Base-by-base conservation (phyloP, 1,284 basidiomycete species). In the Somion occarium region DNA sequence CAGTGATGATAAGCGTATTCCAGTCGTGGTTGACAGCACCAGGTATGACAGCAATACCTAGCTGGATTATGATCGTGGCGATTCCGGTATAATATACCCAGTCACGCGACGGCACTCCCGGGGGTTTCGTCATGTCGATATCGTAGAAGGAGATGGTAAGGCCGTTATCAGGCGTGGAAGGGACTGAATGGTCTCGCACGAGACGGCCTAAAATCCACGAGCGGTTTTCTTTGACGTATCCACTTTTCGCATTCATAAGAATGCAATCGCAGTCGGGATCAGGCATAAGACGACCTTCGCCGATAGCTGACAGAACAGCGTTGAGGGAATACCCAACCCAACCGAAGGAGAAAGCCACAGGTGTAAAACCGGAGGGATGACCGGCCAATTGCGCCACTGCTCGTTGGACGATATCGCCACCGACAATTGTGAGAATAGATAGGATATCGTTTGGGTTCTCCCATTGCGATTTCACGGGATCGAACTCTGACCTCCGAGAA, bases 331-430 rank as follows among this genome's bases (percentile, higher is more conserved):
- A 71, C 15, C 63, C 63, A 26, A 69, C 65, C 68, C 68, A 71
- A 26, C 69, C 69, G 54, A 71, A 70, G 20, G 64, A 67, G 55
- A 70, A 69, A 9, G 68, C 67, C 42, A 69, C 64, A 11, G 69
- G 69, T 37, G 59, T 57, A 53, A 69, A 57, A 50, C 45, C 49
- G 46, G 57, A 50, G 3, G 57, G 55, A 38, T 55, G 54, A 3
- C 61, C 61, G 27, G 61, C 56, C 39, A 69, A 62, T 50, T 68
- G 66, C 9, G 68, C 65, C 37, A 71, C 54, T 2, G 67, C 64
- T 38, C 59, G 53, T 48, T 64, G 63, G 45, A 69, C 63, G 52
- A 69, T 62, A 54, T 70, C 66, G 19, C 64, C 66, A 47, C 69
- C 69, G 54, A 71, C 68, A 50, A 69, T 60, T 54, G 60, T 62